phyloP scores from a whole-genome alignment of 2,329 filamentous ascomycete genomes.

The Fusarium subtropicale region DNA sequence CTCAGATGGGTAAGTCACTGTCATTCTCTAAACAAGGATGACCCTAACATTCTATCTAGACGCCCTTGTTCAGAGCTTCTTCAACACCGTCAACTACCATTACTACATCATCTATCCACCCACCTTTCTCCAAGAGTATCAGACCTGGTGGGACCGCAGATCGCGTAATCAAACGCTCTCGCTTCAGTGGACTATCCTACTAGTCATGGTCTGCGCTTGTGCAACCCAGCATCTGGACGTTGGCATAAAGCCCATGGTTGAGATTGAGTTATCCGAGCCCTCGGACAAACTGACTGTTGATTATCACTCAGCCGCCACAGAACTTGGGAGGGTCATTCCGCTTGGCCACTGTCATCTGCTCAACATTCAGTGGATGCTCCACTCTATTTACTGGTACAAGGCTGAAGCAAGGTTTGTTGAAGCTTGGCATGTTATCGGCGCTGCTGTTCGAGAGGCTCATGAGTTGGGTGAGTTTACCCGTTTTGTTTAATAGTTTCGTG shows the following conservation, averaged over 20 bases:
- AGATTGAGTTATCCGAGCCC: slow-evolving; percentile 46
- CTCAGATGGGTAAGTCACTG: slow-evolving; percentile 49
- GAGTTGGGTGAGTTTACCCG: slow-evolving; percentile 44
- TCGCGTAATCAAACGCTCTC: slow-evolving; percentile 46
- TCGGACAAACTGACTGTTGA: slow-evolving; percentile 45
- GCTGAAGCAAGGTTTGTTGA: slow-evolving; percentile 51
- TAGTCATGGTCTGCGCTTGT: slow-evolving; percentile 54
- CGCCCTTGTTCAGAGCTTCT: slow-evolving; percentile 52
- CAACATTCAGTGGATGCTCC: slow-evolving; percentile 51
- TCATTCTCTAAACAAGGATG: neutral
- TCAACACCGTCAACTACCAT: slow-evolving; percentile 53
- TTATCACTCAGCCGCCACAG: slow-evolving; percentile 49
- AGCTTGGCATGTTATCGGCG: slow-evolving; percentile 51
- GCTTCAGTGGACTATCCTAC: slow-evolving; percentile 52
- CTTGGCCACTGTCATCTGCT: slow-evolving; percentile 49
- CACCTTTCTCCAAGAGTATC: slow-evolving; percentile 51
- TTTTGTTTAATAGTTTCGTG: too few species aligned
- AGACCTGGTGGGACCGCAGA: slow-evolving; percentile 50
- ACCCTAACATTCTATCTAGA: slow-evolving; percentile 42
- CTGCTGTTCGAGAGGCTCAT: slow-evolving; percentile 51
- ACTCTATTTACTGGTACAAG: slow-evolving; percentile 54
- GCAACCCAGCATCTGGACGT: slow-evolving; percentile 49
- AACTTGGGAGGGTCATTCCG: slow-evolving; percentile 51
- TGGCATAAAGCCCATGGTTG: slow-evolving; percentile 47
- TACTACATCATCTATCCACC: slow-evolving; percentile 54